These are phyloP conservation scores for Penicilliopsis zonata DNA, from an alignment of 495 filamentous ascomycete genomes.

Conservation along the genomic window DNA sequence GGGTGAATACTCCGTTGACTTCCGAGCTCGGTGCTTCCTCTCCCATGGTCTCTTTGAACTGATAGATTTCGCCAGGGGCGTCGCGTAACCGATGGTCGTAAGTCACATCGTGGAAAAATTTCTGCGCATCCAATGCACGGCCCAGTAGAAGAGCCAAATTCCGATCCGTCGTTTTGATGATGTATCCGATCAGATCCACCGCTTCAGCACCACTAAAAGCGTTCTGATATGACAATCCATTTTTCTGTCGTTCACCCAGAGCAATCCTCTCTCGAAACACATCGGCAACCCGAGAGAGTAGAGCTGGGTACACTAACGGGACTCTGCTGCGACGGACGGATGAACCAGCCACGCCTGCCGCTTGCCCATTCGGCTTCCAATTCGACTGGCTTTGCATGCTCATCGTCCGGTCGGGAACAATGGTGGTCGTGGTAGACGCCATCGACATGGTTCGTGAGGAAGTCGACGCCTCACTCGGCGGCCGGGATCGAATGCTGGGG, in stretches of 20 bases:
- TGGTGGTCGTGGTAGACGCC: conserved; percentile 72
- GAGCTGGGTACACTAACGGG: conserved; percentile 82
- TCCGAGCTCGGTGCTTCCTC: conserved; percentile 70
- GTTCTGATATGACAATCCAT: conserved; percentile 93
- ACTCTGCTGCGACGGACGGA: conserved; percentile 42
- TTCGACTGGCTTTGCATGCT: conserved; percentile 31
- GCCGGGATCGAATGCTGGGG: conserved; percentile 18
- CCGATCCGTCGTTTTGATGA: conserved; percentile 92
- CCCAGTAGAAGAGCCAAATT: conserved; percentile 92
- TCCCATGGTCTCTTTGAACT: conserved; percentile 86
- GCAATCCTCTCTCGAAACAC: conserved; percentile 77
- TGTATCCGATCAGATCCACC: conserved; percentile 85
- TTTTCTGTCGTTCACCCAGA: conserved; percentile 82
- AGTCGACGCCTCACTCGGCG: conserved; percentile 31
- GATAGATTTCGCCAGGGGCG: conserved; percentile 82
- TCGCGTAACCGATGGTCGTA: conserved; percentile 95
- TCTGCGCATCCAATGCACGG: conserved; percentile 90
- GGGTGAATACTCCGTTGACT: conserved; percentile 93
- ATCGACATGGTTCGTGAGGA: conserved; percentile 68
- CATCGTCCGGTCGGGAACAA: conserved; percentile 36
- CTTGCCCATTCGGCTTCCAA: conserved; percentile 17
- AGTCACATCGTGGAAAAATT: conserved; percentile 98
- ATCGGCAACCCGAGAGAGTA: conserved; percentile 83
- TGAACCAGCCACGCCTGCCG: conserved; percentile 34
- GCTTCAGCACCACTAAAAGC: conserved; percentile 91